Evolutionary conservation across 169 alveolate genomes (phyloP).

Genomic region (Plasmodium inui): DNA sequence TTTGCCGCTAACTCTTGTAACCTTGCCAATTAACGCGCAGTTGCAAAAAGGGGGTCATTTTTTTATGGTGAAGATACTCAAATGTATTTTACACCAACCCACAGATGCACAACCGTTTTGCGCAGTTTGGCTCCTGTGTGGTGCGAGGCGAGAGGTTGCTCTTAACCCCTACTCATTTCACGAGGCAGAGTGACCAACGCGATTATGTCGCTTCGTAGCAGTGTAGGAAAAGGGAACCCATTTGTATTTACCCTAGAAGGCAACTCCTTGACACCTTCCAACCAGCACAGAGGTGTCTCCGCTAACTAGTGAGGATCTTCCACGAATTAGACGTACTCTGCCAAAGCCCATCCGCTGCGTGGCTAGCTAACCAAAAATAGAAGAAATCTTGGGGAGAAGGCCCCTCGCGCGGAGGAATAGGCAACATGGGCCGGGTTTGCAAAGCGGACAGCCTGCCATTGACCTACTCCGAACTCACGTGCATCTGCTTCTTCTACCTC

Average conservation of each 20-base stretch:
- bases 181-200: background rate
- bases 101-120: background rate
- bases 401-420: background rate
- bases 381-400: background rate
- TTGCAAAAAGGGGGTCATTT: background rate
- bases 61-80: background rate
- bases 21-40: background rate
- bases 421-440: conserved; percentile 40
- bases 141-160: background rate
- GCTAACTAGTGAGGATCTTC: background rate
- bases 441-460: conserved; percentile 26
- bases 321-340: background rate
- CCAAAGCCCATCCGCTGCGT: background rate
- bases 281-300: background rate
- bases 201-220: background rate
- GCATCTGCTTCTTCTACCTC: conserved; percentile 31
- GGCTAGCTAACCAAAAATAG: background rate
- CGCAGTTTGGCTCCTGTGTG: background rate
- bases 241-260: background rate
- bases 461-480: conserved; percentile 27
- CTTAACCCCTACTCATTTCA: background rate
- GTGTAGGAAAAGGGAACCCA: background rate
- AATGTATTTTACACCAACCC: background rate
- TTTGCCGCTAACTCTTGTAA: background rate
- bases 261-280: background rate